Evolutionary conservation across 352 stramenopile species (phyloP), one percentile per base, ranked within the genome.

Genomic region (Pythium myriotylum): DNA sequence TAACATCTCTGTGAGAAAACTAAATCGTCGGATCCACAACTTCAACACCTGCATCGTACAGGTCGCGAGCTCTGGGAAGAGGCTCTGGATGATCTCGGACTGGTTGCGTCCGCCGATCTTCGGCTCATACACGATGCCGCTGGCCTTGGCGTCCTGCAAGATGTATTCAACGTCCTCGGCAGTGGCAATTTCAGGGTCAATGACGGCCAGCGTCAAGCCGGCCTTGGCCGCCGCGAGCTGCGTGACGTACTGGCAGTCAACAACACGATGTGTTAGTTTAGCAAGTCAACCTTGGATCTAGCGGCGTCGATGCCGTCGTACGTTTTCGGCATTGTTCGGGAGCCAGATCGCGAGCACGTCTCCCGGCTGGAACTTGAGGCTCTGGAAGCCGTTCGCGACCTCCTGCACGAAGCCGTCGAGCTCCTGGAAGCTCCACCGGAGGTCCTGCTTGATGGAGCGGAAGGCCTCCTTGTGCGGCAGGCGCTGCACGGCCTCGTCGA

Each of bases 381-480:
- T 81, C 54, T 88, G 55, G 54, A 96, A 81, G 16, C 87, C 85
- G 68, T 89, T 85, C 50, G 85, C 83, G 37, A 94, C 50, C 54
- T 96, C 83, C 65, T 91, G 76, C 50, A 94, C 87, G 22, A 68
- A 69, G 24, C 71, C 65, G 48, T 84, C 73, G n/a, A 96, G 81
- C 66, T 96, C 85, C 71, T 89, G 76, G 74, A 88, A 96, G 59
- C 84, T 94, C 78, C 81, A 93, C 53, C 85, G 87, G 46, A 94
- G 68, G 62, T 94, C 87, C 72, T 92, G 82, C 68, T 88, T 85
- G 53, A 94, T 73, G 66, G 74, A 89, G 55, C 81, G 87, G 62
- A 96, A 75, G 55, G 85, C 87, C 57, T 96, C 87, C 73, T 92
- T 93, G 72, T 96, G 87, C 55, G 87, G 87, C 57, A 96, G 67